Evolutionary conservation across 2,329 filamentous ascomycete species (phyloP).

Genomic region (Sporothrix curviconia): DNA sequence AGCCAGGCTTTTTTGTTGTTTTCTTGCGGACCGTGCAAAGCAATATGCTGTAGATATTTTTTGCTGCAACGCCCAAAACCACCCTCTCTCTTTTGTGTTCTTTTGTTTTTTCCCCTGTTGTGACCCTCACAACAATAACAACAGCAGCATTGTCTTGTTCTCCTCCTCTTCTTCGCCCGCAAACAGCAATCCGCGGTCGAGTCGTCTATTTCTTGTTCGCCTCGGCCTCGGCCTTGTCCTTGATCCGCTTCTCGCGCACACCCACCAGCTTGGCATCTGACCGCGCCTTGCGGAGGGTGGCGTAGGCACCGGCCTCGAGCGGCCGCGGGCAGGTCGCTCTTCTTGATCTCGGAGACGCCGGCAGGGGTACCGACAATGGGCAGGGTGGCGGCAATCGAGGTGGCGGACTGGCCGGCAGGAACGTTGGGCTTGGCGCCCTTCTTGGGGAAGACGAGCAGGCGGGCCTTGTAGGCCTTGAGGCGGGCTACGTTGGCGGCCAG

Average conservation of each 20-base stretch:
- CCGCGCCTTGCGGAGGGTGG: constrained; percentile 75
- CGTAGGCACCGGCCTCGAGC: constrained; percentile 77
- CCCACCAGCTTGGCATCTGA: constrained; percentile 75
- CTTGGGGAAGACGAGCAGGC: constrained; percentile 96
- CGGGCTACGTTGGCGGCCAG: constrained; percentile 92
- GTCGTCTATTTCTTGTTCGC: constrained; percentile 72
- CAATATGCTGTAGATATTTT: neutral
- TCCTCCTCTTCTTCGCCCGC: too few relatives aligned
- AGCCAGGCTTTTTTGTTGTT: neutral
- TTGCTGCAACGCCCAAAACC: neutral
- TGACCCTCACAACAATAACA: too few relatives aligned
- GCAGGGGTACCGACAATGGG: constrained; percentile 65
- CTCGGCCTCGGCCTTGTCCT: constrained; percentile 80
- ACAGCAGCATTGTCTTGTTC: neutral
- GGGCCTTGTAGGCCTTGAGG: constrained; percentile 94
- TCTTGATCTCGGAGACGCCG: constrained; percentile 69
- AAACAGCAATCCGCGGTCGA: neutral
- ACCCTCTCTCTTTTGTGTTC: neutral
- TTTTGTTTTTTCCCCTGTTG: neutral
- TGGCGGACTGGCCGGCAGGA: constrained; percentile 67
- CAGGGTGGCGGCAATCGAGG: constrained; percentile 52
- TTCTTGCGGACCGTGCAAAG: neutral
- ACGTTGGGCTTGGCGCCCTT: constrained; percentile 90
- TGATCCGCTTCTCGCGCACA: constrained; percentile 85
- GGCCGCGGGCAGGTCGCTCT: constrained; percentile 69